phyloP scores from a whole-genome alignment of 2,329 filamentous ascomycete genomes.

The Aspergillus udagawae region DNA sequence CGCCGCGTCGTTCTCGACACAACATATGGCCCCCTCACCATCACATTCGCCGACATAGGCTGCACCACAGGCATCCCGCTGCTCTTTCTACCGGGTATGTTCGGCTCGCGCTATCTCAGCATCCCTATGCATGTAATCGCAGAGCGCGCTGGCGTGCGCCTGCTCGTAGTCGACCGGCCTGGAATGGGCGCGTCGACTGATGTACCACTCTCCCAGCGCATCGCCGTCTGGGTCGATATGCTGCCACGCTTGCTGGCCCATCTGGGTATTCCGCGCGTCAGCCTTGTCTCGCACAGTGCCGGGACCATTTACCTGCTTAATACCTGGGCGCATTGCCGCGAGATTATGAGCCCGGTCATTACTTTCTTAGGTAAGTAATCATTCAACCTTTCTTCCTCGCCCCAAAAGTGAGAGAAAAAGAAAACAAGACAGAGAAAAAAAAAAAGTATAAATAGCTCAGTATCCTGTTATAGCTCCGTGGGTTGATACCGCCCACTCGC shows the following conservation, averaged over 20 bases:
- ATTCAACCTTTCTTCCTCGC: no score
- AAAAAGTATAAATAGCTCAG: neutral
- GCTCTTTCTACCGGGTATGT: conserved; percentile 26
- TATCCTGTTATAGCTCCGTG: conserved; percentile 38
- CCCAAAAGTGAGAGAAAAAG: no score
- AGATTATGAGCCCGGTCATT: conserved; percentile 4
- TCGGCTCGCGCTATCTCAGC: conserved; percentile 21
- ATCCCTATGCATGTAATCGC: conserved; percentile 21
- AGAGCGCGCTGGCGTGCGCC: conserved; percentile 18
- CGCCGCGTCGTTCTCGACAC: conserved; percentile 16
- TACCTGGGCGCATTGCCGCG: conserved; percentile 20
- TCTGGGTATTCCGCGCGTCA: conserved; percentile 29
- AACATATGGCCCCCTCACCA: conserved; percentile 10
- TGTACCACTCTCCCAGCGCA: conserved; percentile 33
- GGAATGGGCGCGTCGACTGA: conserved; percentile 39
- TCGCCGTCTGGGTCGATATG: conserved; percentile 40
- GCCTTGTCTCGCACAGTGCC: conserved; percentile 38
- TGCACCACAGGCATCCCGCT: conserved; percentile 7
- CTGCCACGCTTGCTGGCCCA: conserved; percentile 36
- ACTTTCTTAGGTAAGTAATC: conserved; percentile 17
- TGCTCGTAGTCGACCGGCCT: conserved; percentile 21
- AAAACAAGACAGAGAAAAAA: neutral
- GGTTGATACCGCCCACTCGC: conserved; percentile 39
- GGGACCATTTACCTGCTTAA: conserved; percentile 45
- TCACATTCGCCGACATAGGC: conserved; percentile 23